phyloP scores from a whole-genome alignment of 2,329 filamentous ascomycete genomes.

The Cordyceps javanica region DNA sequence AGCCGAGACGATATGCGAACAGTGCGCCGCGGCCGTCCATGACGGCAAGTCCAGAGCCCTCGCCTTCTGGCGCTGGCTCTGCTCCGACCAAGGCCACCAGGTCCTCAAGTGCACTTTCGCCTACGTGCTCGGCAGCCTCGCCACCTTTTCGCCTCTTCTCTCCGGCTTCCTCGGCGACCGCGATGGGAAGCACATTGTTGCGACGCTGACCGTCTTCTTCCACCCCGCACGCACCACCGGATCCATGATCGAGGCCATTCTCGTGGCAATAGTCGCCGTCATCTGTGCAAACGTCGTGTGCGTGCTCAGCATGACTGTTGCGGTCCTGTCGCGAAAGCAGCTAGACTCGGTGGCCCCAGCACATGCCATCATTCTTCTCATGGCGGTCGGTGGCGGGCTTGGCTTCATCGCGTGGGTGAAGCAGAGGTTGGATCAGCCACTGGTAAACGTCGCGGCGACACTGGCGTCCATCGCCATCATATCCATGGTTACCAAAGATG shows the following conservation, averaged over 20 bases:
- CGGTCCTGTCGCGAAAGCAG: constrained; percentile 66
- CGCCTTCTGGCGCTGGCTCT: constrained; percentile 51
- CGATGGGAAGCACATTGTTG: constrained; percentile 90
- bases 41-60: constrained; percentile 28
- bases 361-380: constrained; percentile 69
- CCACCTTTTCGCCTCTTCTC: constrained; percentile 72
- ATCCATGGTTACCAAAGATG: constrained; percentile 85
- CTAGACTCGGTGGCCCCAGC: constrained; percentile 63
- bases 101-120: constrained; percentile 89
- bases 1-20: constrained; percentile 15
- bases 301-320: constrained; percentile 81
- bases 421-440: constrained; percentile 67
- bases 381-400: constrained; percentile 81
- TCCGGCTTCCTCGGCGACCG: constrained; percentile 70
- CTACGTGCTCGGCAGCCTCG: constrained; percentile 79
- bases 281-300: constrained; percentile 64
- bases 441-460: constrained; percentile 81
- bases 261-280: constrained; percentile 72
- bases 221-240: constrained; percentile 81
- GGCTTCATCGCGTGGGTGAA: constrained; percentile 88
- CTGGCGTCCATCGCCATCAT: constrained; percentile 84
- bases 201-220: constrained; percentile 91
- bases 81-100: constrained; percentile 68
- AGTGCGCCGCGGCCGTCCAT: constrained; percentile 13
- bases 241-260: constrained; percentile 80